Base-by-base conservation (phyloP, 257 asterid genomes). In the Jacaranda mimosifolia region DNA sequence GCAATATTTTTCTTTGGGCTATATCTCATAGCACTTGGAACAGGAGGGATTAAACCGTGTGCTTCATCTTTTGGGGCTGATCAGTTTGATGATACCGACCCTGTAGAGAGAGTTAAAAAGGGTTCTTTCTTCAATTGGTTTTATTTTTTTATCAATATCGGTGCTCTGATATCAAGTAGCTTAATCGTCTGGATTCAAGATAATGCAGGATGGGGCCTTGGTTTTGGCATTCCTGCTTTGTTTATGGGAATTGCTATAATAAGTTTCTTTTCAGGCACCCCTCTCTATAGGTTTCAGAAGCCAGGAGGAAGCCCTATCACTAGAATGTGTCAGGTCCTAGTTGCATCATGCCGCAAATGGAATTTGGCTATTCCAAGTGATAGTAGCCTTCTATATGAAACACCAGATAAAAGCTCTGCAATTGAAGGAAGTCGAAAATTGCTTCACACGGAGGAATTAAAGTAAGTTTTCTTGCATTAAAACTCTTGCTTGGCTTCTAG, bases 231-330 rank as follows among this genome's bases (percentile, higher is more conserved):
- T 82, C 97, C 98, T 70, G 95, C 96, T 18, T 56, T 86, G 59
- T 90, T 87, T 77, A 93, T 96, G 99, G 96, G 86, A 52, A 49
- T 87, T 64, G 94, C 99, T 59, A 93, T 96, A 57, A 88, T 72
- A 15, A 90, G 98, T 80, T 96, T 96, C 86, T 90, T 96, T 77
- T 64, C 88, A 0, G 99, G 99, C 67, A 91, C 97, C 18, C 81
- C 89, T 77, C 89, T 91, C 39, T 96, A 93, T 77, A 88, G 99
- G 81, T 93, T 91, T 86, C 99, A 93, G 94, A 91, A 80, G 82
- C 99, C 99, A 0, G 98, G 98, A 68, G 99, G 99, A 68, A 95
- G 99, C 82, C 99, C 99, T 48, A 67, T 93, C 75, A 95, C 98
- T 32, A 88, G 99, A 84, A 89, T 93, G 89, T 91, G 93, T 70